These are phyloP conservation scores for Penicillium steckii DNA, from an alignment of 495 filamentous ascomycete genomes.

Conservation along the genomic window DNA sequence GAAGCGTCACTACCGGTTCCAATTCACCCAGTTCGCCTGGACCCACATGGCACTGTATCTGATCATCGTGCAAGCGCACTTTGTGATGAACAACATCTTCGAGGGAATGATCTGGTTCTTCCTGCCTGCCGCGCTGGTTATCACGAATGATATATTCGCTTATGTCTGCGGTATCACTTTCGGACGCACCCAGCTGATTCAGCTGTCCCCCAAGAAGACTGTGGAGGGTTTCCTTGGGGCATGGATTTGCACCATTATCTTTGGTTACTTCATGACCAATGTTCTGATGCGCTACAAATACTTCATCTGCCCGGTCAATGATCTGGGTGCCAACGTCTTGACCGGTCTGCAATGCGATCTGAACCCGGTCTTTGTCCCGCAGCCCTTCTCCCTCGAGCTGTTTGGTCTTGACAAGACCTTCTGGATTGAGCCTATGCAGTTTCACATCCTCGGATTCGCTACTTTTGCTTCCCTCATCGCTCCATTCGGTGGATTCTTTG, in stretches of 20 bases:
- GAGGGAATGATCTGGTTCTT: constrained; percentile 99
- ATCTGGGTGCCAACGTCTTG: constrained; percentile 89
- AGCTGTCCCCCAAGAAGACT: constrained; percentile 98
- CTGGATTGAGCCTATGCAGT: constrained; percentile 83
- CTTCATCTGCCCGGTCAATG: constrained; percentile 97
- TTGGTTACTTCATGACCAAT: constrained; percentile 81
- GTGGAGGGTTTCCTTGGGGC: constrained; percentile 97
- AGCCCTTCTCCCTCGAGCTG: constrained; percentile 71
- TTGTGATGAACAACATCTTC: constrained; percentile 99
- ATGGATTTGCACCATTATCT: constrained; percentile 90
- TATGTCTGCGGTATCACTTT: constrained; percentile 98
- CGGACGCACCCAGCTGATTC: constrained; percentile 94
- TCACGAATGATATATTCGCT: constrained; percentile 98
- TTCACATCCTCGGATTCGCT: constrained; percentile 87
- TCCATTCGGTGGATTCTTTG: constrained; percentile 98
- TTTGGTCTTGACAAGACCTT: constrained; percentile 59
- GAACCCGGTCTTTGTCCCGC: constrained; percentile 89
- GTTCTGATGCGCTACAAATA: constrained; percentile 90
- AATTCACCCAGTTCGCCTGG: constrained; percentile 99
- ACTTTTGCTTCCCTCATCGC: constrained; percentile 97
- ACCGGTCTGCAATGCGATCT: constrained; percentile 87
- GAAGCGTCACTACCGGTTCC: constrained; percentile 93
- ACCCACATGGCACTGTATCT: constrained; percentile 98
- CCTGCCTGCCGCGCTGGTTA: constrained; percentile 90
- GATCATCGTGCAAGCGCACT: constrained; percentile 97